phyloP scores from a whole-genome alignment of 2,329 filamentous ascomycete genomes.

The Tolypocladium capitatum region DNA sequence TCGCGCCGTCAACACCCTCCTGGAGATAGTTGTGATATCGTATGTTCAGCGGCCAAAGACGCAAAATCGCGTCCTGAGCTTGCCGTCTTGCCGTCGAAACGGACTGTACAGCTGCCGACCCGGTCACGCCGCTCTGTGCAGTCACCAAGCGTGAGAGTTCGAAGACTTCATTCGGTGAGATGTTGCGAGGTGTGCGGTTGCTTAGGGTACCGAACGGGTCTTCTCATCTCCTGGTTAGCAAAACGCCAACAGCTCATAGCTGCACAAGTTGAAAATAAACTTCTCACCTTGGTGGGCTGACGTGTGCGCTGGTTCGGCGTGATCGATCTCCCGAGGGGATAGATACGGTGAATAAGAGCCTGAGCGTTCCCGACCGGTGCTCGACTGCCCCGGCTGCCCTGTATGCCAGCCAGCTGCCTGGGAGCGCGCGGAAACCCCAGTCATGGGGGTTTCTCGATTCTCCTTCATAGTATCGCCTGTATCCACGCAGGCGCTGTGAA shows the following conservation, averaged over 20 bases:
- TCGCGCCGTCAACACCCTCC: conserved; percentile 53
- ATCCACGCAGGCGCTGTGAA: background rate
- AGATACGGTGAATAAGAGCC: conserved; percentile 40
- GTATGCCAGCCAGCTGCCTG: background rate
- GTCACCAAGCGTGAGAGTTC: background rate
- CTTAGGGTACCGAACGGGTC: background rate
- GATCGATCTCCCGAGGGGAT: conserved; percentile 33
- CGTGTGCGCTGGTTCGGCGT: background rate
- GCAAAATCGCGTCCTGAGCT: conserved; percentile 54
- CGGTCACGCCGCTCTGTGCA: background rate
- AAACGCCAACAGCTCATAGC: background rate
- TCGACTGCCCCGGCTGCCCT: background rate
- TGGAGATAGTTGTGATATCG: conserved; percentile 60
- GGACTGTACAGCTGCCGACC: background rate
- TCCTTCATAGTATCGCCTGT: background rate
- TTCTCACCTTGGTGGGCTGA: background rate
- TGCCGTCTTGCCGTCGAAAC: conserved; percentile 34
- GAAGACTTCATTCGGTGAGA: background rate
- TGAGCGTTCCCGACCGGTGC: conserved; percentile 26
- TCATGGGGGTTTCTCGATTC: too few species aligned
- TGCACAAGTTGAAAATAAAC: conserved; percentile 3
- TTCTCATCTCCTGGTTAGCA: background rate
- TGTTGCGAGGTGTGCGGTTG: background rate
- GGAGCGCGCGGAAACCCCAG: background rate
- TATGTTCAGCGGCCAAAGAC: conserved; percentile 52